A percentile compares a stretch with the other conserved stretches of the same genome.
These are phyloP conservation scores for Obba rivulosa DNA, from an alignment of 768 basidiomycete species.

Conservation along the genomic window DNA sequence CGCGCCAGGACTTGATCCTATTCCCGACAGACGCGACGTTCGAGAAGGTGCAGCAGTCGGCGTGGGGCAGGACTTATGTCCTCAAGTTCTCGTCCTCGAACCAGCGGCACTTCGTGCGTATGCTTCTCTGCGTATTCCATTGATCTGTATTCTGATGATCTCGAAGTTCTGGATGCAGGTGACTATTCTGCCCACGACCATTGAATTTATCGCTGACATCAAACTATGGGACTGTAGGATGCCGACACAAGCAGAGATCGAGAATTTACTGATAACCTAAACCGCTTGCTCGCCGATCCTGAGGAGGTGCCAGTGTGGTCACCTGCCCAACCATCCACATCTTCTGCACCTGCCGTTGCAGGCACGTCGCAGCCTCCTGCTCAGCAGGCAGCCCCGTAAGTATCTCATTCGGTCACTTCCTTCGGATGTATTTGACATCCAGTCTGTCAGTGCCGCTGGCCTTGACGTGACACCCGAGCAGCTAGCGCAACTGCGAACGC, in stretches of 20 bases:
- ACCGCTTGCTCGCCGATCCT: conserved; percentile 64
- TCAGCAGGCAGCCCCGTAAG: conserved; percentile 2
- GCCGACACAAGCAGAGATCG: conserved; percentile 60
- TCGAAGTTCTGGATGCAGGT: conserved; percentile 87
- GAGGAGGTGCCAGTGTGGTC: conserved; percentile 58
- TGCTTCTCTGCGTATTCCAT: background rate
- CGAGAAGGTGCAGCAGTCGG: conserved; percentile 62
- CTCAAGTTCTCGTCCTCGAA: conserved; percentile 90
- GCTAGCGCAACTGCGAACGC: conserved; percentile 52
- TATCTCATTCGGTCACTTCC: background rate
- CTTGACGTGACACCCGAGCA: conserved; percentile 51
- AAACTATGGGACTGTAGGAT: conserved; percentile 41
- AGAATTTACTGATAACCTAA: conserved; percentile 70
- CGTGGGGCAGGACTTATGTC: conserved; percentile 70
- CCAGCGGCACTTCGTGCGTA: conserved; percentile 81
- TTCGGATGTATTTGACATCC: background rate
- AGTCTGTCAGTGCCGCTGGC: conserved; percentile 1
- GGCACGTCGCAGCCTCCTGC: background rate
- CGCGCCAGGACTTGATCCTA: conserved; percentile 73
- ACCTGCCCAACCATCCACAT: conserved; percentile 44
- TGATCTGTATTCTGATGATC: background rate
- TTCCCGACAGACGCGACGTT: conserved; percentile 86
- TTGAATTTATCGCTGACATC: background rate
- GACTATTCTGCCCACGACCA: conserved; percentile 5
- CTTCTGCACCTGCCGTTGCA: conserved; percentile 24